These are phyloP conservation scores for Fusarium pseudograminearum DNA, from an alignment of 2,329 filamentous ascomycete species.

Conservation along the genomic window DNA sequence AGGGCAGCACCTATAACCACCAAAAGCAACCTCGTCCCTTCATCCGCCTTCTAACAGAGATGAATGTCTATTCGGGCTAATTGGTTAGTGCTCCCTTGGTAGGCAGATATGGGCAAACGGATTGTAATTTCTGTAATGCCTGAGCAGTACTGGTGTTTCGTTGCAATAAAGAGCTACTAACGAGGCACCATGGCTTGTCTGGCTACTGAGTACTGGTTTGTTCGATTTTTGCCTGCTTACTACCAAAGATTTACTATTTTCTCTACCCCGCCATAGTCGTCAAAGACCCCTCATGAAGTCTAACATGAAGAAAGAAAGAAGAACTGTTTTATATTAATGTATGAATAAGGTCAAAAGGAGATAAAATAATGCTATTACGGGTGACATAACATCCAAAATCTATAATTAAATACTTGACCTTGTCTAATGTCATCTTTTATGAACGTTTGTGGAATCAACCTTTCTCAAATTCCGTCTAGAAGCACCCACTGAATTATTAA, in stretches of 20 bases:
- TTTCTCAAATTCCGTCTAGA: conserved; percentile 29
- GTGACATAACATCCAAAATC: neutral
- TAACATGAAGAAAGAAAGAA: neutral
- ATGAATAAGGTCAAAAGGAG: neutral
- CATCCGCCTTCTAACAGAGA: neutral
- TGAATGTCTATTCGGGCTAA: neutral
- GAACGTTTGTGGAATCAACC: neutral
- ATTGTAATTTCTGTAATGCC: no score
- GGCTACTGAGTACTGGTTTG: no score
- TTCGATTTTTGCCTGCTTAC: neutral
- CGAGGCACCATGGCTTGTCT: neutral
- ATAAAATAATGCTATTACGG: neutral
- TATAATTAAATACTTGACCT: neutral
- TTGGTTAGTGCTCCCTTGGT: neutral
- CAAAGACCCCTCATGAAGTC: neutral
- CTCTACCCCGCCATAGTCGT: neutral
- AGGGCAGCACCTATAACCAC: neutral
- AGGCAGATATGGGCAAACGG: no score
- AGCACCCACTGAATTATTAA: conserved; percentile 49
- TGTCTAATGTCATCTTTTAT: neutral
- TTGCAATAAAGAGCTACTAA: no score
- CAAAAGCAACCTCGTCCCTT: neutral
- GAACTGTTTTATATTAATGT: neutral
- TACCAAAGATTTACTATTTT: neutral
- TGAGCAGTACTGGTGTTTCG: no score